Evolutionary conservation across 495 filamentous ascomycete genomes (phyloP).

Genomic region (Penicillium soppii): DNA sequence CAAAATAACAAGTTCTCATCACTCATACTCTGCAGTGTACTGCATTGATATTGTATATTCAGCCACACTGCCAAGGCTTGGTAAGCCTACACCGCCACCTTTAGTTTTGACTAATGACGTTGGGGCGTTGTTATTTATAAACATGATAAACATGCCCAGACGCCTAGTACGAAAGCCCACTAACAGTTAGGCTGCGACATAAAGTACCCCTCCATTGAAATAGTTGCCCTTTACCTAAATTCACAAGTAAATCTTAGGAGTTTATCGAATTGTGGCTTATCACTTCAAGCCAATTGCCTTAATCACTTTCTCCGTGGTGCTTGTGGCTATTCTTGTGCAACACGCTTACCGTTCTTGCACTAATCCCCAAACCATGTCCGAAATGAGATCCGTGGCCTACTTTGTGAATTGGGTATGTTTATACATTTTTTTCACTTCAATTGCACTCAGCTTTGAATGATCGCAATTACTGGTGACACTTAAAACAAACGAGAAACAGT

Average conservation of each 20-base stretch:
- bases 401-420: conserved; percentile 57
- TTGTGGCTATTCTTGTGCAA: conserved; percentile 24
- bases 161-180: conserved; percentile 16
- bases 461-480: no score
- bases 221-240: not conserved
- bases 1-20: no score
- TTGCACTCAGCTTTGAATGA: not conserved
- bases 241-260: not conserved
- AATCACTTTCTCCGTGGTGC: conserved; percentile 16
- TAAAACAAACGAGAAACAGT: no score
- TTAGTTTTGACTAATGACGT: conserved; percentile 11
- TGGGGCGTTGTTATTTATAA: conserved; percentile 24
- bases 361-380: conserved; percentile 27
- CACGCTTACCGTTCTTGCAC: conserved; percentile 13
- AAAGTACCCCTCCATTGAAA: conserved; percentile 22
- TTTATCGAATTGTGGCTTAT: conserved; percentile 16
- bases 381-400: conserved; percentile 49
- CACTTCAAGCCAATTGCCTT: conserved; percentile 12
- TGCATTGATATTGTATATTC: no score
- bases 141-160: not conserved
- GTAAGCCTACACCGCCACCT: conserved; percentile 16
- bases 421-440: not conserved
- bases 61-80: not conserved
- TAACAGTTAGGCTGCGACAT: conserved; percentile 32
- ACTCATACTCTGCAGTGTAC: no score